These are phyloP conservation scores for Nematocida parisii DNA, from an alignment of 371 early-diverging fungal genomes.

Conservation along the genomic window DNA sequence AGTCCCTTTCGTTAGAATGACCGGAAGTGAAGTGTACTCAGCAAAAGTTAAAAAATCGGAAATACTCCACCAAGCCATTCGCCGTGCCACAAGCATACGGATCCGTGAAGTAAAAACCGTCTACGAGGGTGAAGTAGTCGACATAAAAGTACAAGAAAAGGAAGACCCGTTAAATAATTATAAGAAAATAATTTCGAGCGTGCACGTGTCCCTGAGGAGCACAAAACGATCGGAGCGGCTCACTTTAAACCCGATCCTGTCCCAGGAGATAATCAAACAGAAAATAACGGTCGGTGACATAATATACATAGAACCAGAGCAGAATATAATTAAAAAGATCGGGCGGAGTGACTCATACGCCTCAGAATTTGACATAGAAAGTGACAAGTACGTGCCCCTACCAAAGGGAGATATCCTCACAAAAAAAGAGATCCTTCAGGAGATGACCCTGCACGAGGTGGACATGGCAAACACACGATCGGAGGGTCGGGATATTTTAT, in stretches of 20 bases:
- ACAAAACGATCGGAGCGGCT: slow-evolving; percentile 62
- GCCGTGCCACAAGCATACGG: slow-evolving; percentile 53
- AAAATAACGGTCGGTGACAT: slow-evolving; percentile 65
- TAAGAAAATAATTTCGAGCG: slow-evolving; percentile 33
- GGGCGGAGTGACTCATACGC: slow-evolving; percentile 65
- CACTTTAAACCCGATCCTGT: slow-evolving; percentile 42
- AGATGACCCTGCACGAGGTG: slow-evolving; percentile 63
- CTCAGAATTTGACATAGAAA: slow-evolving; percentile 68
- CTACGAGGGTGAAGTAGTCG: slow-evolving; percentile 69
- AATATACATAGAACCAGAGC: slow-evolving; percentile 64
- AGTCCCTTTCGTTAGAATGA: slow-evolving; percentile 62
- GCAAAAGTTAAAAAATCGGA: slow-evolving; percentile 61
- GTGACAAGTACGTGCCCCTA: slow-evolving; percentile 64
- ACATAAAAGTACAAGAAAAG: slow-evolving; percentile 59
- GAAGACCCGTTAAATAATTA: slow-evolving; percentile 57
- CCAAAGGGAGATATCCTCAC: slow-evolving; percentile 63
- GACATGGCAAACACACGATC: slow-evolving; percentile 60
- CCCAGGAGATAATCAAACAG: slow-evolving; percentile 58
- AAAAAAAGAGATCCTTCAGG: slow-evolving; percentile 61
- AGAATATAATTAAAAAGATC: slow-evolving; percentile 65
- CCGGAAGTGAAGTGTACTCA: slow-evolving; percentile 62
- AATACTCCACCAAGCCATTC: slow-evolving; percentile 60
- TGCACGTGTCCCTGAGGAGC: slow-evolving; percentile 57
- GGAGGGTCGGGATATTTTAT: slow-evolving; percentile 54
- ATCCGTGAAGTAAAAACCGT: slow-evolving; percentile 62